Conservation (phyloP, 2,329 filamentous ascomycete species). For the Diaporthe helianthi region DNA sequence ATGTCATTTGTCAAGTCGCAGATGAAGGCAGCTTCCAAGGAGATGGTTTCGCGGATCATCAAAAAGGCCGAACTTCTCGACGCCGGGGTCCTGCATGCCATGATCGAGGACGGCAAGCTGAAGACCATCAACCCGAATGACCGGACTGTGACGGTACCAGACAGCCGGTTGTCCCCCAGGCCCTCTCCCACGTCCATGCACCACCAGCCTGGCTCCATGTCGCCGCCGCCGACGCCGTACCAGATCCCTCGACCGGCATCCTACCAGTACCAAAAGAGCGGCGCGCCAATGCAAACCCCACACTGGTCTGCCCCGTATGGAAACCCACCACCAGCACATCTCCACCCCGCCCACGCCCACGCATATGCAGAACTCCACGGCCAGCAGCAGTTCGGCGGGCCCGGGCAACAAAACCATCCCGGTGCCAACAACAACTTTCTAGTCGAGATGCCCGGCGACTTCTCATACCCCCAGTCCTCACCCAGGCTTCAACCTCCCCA, state of each 20-base stretch:
- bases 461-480: slow-evolving; percentile 48
- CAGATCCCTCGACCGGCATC: slow-evolving; percentile 50
- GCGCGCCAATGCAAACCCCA: slow-evolving; percentile 40
- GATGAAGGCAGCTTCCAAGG: slow-evolving; percentile 69
- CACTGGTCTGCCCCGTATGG: slow-evolving; percentile 39
- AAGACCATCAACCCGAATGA: slow-evolving; percentile 64
- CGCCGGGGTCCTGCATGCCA: slow-evolving; percentile 68
- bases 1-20: slow-evolving; percentile 71
- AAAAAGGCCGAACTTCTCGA: slow-evolving; percentile 76
- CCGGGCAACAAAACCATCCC: slow-evolving; percentile 1
- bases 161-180: slow-evolving; percentile 7
- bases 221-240: slow-evolving; percentile 42
- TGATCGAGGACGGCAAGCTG: slow-evolving; percentile 71
- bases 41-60: slow-evolving; percentile 72
- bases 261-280: slow-evolving; percentile 43
- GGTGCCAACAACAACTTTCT: slow-evolving; percentile 35
- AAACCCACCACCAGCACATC: slow-evolving; percentile 40
- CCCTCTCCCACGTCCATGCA: slow-evolving; percentile 6
- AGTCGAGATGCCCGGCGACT: slow-evolving; percentile 57
- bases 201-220: slow-evolving; percentile 25
- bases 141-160: slow-evolving; percentile 45
- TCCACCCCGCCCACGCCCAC: slow-evolving; percentile 44
- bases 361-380: slow-evolving; percentile 50
- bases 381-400: slow-evolving; percentile 1
- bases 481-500: slow-evolving; percentile 42